Evolutionary conservation across 2,329 filamentous ascomycete species (phyloP).

Genomic region (Tolypocladium nubicola): DNA sequence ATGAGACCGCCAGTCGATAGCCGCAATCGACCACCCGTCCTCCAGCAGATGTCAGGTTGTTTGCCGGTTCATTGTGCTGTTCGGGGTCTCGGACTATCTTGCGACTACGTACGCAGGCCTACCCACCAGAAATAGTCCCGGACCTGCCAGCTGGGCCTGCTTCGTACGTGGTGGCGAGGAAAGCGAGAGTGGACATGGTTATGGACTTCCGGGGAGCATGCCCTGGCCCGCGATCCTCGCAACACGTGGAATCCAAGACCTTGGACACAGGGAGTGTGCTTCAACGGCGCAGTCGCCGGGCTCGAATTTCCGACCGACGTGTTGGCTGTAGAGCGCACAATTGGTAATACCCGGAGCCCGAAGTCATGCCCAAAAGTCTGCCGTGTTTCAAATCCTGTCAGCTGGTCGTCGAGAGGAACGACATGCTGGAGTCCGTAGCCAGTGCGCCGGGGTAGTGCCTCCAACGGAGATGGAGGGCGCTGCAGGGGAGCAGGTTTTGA

Average conservation of each 20-base stretch:
- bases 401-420: not conserved
- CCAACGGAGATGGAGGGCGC: too few relatives aligned
- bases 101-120: too few relatives aligned
- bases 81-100: not conserved
- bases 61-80: not conserved
- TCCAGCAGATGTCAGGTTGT: not conserved
- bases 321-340: not conserved
- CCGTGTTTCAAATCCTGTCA: not conserved
- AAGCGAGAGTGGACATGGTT: not conserved
- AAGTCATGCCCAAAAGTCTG: not conserved
- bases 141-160: not conserved
- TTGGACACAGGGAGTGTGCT: not conserved
- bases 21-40: not conserved
- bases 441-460: not conserved
- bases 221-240: not conserved
- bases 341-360: not conserved
- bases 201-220: not conserved
- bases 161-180: not conserved
- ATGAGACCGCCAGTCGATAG: not conserved
- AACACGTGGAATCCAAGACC: not conserved
- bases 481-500: too few relatives aligned
- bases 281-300: not conserved
- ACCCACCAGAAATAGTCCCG: too few relatives aligned
- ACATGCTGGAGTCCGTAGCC: not conserved
- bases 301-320: not conserved